Evolutionary conservation across 257 asterid species (phyloP).

Genomic region (Echium plantagineum): DNA sequence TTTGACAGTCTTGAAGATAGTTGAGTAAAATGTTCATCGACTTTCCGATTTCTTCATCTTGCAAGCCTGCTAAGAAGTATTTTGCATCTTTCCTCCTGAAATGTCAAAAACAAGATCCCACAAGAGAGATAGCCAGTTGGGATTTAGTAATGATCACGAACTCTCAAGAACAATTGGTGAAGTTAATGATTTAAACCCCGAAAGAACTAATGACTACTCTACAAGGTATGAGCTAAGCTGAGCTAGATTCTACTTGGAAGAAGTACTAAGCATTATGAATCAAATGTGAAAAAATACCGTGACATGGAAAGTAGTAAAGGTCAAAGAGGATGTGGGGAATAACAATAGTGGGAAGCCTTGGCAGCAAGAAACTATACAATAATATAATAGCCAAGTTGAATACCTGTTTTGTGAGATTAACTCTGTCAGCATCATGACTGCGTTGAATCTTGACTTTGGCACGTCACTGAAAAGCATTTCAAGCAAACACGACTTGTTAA

Average conservation of each 20-base stretch:
- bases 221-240: neutral
- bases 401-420: slow-evolving; percentile 71
- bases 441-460: slow-evolving; percentile 19
- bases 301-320: too few species aligned
- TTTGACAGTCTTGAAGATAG: slow-evolving; percentile 36
- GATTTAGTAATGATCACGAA: neutral
- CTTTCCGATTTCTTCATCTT: slow-evolving; percentile 27
- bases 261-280: neutral
- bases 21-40: slow-evolving; percentile 33
- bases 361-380: too few species aligned
- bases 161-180: neutral
- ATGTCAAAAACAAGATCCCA: slow-evolving; percentile 6
- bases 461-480: slow-evolving; percentile 34
- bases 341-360: too few species aligned
- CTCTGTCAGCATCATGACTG: slow-evolving; percentile 37
- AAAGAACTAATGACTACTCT: neutral
- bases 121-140: neutral
- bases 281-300: too few species aligned
- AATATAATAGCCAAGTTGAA: neutral
- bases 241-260: neutral
- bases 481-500: slow-evolving; percentile 31
- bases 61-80: slow-evolving; percentile 32
- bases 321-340: too few species aligned
- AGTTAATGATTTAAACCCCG: neutral
- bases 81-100: slow-evolving; percentile 51